phyloP scores from a whole-genome alignment of 371 early-diverging fungal genomes.

The Nosema granulosis region DNA sequence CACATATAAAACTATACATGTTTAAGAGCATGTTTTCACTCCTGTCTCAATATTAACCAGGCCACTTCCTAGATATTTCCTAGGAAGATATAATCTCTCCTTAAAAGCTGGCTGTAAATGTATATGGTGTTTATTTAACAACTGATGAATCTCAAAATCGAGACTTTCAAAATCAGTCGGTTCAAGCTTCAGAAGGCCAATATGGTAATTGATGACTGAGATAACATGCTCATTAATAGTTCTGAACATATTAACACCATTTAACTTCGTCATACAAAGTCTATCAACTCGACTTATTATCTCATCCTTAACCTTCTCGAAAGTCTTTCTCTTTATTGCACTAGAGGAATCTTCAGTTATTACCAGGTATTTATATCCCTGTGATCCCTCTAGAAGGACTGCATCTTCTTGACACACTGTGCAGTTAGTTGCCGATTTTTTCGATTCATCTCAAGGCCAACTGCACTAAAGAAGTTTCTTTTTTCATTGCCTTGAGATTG shows the following conservation, averaged over 20 bases:
- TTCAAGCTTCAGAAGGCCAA: neutral
- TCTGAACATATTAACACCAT: constrained; percentile 9
- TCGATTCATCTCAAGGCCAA: neutral
- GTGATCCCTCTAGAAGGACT: neutral
- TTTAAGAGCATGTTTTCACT: constrained; percentile 4
- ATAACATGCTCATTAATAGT: constrained; percentile 5
- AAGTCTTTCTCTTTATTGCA: constrained; percentile 1
- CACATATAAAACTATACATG: neutral
- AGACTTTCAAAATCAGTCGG: constrained; percentile 3
- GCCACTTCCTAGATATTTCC: neutral
- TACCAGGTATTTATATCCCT: neutral
- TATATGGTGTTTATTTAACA: neutral
- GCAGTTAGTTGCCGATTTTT: neutral
- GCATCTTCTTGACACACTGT: neutral
- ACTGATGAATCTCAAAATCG: neutral
- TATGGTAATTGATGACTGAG: neutral
- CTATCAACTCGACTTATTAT: neutral
- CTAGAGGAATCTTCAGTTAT: no score
- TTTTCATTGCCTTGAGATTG: neutral
- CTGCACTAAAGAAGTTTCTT: no score
- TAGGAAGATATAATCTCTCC: constrained; percentile 1
- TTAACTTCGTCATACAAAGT: neutral
- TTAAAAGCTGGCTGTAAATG: constrained; percentile 7
- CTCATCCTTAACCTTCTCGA: constrained; percentile 1
- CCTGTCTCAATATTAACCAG: neutral